Evolutionary conservation across 2,329 filamentous ascomycete genomes (phyloP), one percentile per base, ranked within the genome.

Genomic region (Metarhizium humberi): DNA sequence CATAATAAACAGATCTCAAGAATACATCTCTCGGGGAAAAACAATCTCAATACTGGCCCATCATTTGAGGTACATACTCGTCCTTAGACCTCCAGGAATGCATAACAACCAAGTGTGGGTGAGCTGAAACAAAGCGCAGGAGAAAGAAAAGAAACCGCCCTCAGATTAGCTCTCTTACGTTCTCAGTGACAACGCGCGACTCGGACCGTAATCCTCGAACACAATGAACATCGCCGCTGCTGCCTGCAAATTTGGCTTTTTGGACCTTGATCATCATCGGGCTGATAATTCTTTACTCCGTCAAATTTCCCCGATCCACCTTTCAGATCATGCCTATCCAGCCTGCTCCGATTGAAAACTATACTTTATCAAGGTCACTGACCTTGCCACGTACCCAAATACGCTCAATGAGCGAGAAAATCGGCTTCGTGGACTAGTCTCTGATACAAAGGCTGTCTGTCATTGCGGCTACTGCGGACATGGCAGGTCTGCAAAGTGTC

Each of bases 201-300:
- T 51, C 49, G 55, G 38, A 56, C 51, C 50, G 50, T 49, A 55
- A 29, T 51, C 56, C 58, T 49, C 29, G 50, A 50, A 52, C 56
- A 57, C 55, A 52, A 40, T 50, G 47, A 53, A 40, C 56, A 55
- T 56, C 50, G 48, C 60, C 62, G 69, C 70, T 72, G 71, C 67
- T 78, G 74, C 65, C 75, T 79, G 74, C 76, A 78, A 79, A 76
- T 79, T 79, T 79, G 76, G 76, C 76, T 79, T 78, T 76, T 78
- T 78, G 76, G 76, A 73, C 70, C 67, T 74, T 66, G 62, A 71
- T 79, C 76, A 79, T 79, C 76, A 78, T 68, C 59, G 75, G 75
- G 75, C 57, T 54, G 48, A 14, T 14, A 2, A 32, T 32, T 36
- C 40, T 47, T 14, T 25, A 43, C 18, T 40, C 48, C 13, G 47